Base-by-base conservation (phyloP, 352 stramenopile species). In the Phytophthora ramorum region DNA sequence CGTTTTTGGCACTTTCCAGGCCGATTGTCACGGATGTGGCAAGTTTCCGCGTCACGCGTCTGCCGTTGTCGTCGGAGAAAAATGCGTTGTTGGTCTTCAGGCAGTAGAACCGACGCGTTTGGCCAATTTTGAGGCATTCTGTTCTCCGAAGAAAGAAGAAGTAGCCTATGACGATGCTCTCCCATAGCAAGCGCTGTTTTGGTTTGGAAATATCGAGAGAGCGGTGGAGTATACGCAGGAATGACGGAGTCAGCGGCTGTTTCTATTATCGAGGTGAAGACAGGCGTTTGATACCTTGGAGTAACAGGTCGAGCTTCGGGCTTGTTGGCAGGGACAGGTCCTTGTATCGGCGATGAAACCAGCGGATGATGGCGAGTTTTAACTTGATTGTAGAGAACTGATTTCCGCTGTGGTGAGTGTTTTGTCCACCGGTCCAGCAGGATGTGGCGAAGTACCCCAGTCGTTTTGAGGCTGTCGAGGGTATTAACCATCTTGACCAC, bases 141-240 rank as follows among this genome's bases (percentile, higher is more conserved):
- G 34, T n/a, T 12, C 34, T 40, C 34, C 12, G 34, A 40, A 16
- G 7, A 40, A n/a, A 12, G 12, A 40, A 40, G 12, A 40, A 40
- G 8, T 40, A 40, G 34, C 34, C 34, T 7, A 40, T 40, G 7
- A 40, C 4, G 7, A 40, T 4, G 34, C 34, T 40, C 45, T 16
- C 34, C 34, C 34, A 40, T 3, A 40, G 34, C 12, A 40, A 12
- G 7, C 34, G 34, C 34, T 40, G 34, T 10, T 12, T 10, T 16
- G 34, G 34, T 40, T 40, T 40, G 7, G 34, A 26, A 9, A 67
- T 6, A 22, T 60, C 24, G 34, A 61, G 49, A 35, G 20, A 45
- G 38, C 59, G 50, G 13, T 50, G 24, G 12, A 67, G 41, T 34
- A 67, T 2, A 10, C 59, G 48, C n/a, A 67, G 32, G 14, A 61